A percentile compares a stretch with the other conserved stretches of the same genome.
phyloP scores from a whole-genome alignment of 306 rosid species.

The Notholithocarpus densiflorus region DNA sequence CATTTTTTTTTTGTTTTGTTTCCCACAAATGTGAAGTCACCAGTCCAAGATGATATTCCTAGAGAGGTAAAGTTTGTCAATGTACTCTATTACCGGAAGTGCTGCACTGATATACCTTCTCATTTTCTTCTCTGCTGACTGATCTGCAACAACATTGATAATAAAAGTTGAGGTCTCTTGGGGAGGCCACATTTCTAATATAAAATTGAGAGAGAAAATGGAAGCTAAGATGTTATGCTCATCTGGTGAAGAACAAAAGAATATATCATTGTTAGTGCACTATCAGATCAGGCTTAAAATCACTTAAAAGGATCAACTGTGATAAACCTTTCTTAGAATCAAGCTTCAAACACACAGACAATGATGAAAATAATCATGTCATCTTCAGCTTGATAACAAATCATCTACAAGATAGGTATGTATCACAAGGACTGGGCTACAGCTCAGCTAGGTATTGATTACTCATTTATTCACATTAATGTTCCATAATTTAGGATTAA shows the following conservation, averaged over 20 bases:
- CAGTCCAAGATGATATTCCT: constrained; percentile 74
- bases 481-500: not conserved
- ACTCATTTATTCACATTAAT: too few relatives aligned
- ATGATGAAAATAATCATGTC: not conserved
- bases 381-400: too few relatives aligned
- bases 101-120: constrained; percentile 67
- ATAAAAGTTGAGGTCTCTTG: not conserved
- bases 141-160: constrained; percentile 48
- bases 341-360: not conserved
- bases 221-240: not conserved
- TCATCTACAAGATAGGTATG: too few relatives aligned
- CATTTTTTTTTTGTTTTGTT: not conserved
- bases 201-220: not conserved
- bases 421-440: too few relatives aligned
- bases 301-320: not conserved
- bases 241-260: not conserved
- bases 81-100: constrained; percentile 62
- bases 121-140: constrained; percentile 84
- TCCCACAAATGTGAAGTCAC: constrained; percentile 37
- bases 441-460: too few relatives aligned
- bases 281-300: not conserved
- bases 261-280: not conserved
- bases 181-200: not conserved
- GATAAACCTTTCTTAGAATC: not conserved
- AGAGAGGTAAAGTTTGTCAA: constrained; percentile 71